A percentile compares a stretch with the other conserved stretches of the same genome.
Evolutionary conservation across 164 flowering plant species (phyloP).

Genomic region (Hamamelis virginiana): DNA sequence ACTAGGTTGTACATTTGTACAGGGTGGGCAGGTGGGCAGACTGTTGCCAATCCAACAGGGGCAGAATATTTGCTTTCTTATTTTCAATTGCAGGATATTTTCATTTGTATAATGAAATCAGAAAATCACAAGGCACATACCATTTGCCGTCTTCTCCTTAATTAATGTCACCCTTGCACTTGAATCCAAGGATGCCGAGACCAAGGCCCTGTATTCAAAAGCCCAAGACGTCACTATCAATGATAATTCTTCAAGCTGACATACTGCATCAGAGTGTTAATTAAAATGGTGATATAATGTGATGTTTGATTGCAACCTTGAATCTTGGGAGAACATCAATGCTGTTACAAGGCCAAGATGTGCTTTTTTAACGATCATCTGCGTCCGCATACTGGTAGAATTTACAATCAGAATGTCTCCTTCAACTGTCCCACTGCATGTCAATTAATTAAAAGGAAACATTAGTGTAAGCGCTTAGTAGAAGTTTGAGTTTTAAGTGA

Average conservation of each 20-base stretch:
- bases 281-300: neutral
- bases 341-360: constrained; percentile 81
- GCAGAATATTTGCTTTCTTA: neutral
- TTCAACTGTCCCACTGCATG: constrained; percentile 71
- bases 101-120: neutral
- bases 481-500: no score
- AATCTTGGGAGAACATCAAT: constrained; percentile 68
- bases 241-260: neutral
- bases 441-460: constrained; percentile 13
- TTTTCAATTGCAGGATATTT: neutral
- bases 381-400: constrained; percentile 49
- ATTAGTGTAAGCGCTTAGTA: neutral
- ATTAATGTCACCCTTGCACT: constrained; percentile 75
- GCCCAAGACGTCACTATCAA: neutral
- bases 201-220: constrained; percentile 56
- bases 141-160: constrained; percentile 43
- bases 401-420: constrained; percentile 65
- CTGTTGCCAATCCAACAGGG: neutral
- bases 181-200: constrained; percentile 76
- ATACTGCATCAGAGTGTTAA: neutral
- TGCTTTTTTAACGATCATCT: constrained; percentile 52
- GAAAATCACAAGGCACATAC: constrained; percentile 30
- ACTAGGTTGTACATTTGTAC: neutral
- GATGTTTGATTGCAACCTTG: constrained; percentile 46
- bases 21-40: neutral